Base-by-base conservation (phyloP, 2,329 filamentous ascomycete genomes). In the Gaeumannomyces sp. region DNA sequence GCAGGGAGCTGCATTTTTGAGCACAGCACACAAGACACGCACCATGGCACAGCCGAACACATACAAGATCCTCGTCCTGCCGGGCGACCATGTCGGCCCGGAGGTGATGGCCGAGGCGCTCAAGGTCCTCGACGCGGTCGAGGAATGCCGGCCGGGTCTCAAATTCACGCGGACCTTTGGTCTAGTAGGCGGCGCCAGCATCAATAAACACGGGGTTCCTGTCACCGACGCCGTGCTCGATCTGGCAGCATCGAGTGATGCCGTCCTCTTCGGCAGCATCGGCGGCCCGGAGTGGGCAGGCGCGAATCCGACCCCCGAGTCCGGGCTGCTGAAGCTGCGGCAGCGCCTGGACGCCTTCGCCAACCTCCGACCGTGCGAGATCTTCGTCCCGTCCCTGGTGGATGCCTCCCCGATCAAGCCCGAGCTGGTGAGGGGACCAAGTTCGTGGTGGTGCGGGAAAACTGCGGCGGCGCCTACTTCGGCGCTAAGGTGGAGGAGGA, bases 381-480 rank as follows among this genome's bases (percentile, higher is more conserved):
- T 80, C 60, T 76, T 81, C 27, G 77, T 78, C 1, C 76, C 76
- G 1, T 77, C 78, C 2, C 70, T 78, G 0, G 72, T 77, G 19
- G 72, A 73, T 8, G 61, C 64, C 28, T 70, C 68, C 57, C 79
- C 81, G 1, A 68, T 83, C 65, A 82, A 80, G 67, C 68, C 75
- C 2, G 76, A 79, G 10, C 72, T 81, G 25, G 79, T 81, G 29
- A 67, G 70, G 1, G 78, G 6, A 79, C 79, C 25, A 77, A 81
- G 65, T 81, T 83, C 68, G 77, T 82, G 66, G 74, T 83, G 3
- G 76, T 83, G 19, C 72, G 80, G 22, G 81, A 83, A 70, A 82
- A 82, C 67, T 81, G 79, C 66, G 79, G 80, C 8, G 81, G 81
- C 13, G 79, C 79, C 1, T 83, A 81, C 68, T 82, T 80, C 70